Evolutionary conservation across 2,329 filamentous ascomycete species (phyloP), one percentile per base, ranked within the genome.

Genomic region (Calonectria ilicicola): DNA sequence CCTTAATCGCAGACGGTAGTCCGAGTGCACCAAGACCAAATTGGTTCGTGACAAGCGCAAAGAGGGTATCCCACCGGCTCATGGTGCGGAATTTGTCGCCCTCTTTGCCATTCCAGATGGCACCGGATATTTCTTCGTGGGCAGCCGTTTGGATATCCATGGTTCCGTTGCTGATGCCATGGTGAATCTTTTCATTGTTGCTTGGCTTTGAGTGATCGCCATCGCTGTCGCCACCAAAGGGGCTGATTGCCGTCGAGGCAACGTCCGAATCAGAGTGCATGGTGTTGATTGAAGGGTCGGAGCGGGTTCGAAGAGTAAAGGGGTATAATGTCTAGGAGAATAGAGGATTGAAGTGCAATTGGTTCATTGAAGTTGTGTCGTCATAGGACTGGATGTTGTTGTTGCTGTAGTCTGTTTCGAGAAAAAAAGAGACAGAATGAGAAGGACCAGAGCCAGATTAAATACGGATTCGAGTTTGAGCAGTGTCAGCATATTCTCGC

Each of bases 1-100:
- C 60, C 46, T 67, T 72, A n/a, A 74, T 32, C 2, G 67, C 66
- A 1, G 72, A 72, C 29, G 69, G 72, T 15, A 74, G 66, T 12
- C 69, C 65, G 27, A 72, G 72, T 42, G 66, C 66, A 38, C 69
- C 72, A 19, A 74, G 66, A n/a, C 72, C 69, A 44, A 74, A 69
- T 53, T 72, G 72, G 60, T 67, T 66, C 44, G 72, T 73, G 64
- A 73, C 63, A 47, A 73, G 72, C 44, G 72, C 68, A 56, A 73
- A 73, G 40, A 73, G 53, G 56, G 72, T 73, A 38, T 73, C 68
- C 63, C 70, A 68, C 32, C 60, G 58, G 56, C 56, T 65, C 72
- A 71, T 73, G 46, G 60, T 71, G 26, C 72, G 68, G 64, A 71
- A 73, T 58, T 66, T 71, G 12, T 65, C 65, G 38, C 68, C 64